Evolutionary conservation across 768 basidiomycete genomes (phyloP).

Genomic region (Mycena vulgaris): DNA sequence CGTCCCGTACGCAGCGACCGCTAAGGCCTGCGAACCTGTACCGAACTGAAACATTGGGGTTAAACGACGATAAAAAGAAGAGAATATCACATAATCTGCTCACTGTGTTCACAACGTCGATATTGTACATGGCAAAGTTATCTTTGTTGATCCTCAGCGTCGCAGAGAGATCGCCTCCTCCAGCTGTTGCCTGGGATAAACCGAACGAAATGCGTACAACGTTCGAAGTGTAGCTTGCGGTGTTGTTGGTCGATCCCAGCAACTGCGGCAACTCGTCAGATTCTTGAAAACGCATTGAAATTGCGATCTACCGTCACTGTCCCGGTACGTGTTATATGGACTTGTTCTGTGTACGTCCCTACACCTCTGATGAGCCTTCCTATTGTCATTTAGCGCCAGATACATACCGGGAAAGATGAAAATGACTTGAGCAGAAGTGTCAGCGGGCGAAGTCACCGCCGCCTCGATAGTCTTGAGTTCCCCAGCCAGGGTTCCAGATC

Average conservation of each 20-base stretch:
- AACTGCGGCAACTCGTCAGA: slow-evolving; percentile 13
- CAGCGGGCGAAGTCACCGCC: slow-evolving; percentile 14
- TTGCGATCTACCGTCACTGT: slow-evolving; percentile 18
- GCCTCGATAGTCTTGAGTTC: slow-evolving; percentile 20
- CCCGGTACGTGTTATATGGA: slow-evolving; percentile 19
- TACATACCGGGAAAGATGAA: slow-evolving; percentile 23
- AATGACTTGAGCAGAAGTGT: slow-evolving; percentile 9
- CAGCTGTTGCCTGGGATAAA: slow-evolving; percentile 11
- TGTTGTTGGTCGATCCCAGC: slow-evolving; percentile 16
- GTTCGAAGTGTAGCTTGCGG: slow-evolving; percentile 6
- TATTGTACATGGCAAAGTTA: slow-evolving; percentile 48
- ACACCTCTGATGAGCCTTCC: neutral
- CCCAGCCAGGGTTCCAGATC: slow-evolving; percentile 2
- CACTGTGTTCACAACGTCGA: slow-evolving; percentile 49
- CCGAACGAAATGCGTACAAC: neutral
- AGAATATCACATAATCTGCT: neutral
- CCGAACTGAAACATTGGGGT: slow-evolving; percentile 36
- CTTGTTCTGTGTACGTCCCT: slow-evolving; percentile 32
- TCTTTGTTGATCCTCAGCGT: slow-evolving; percentile 48
- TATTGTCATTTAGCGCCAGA: neutral
- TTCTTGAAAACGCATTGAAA: neutral
- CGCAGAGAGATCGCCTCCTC: slow-evolving; percentile 35
- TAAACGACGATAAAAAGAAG: neutral
- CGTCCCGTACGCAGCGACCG: slow-evolving; percentile 45
- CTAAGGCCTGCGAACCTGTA: slow-evolving; percentile 42